These are phyloP conservation scores for Coleophoma crateriformis DNA, from an alignment of 2,329 filamentous ascomycete genomes.

Conservation along the genomic window DNA sequence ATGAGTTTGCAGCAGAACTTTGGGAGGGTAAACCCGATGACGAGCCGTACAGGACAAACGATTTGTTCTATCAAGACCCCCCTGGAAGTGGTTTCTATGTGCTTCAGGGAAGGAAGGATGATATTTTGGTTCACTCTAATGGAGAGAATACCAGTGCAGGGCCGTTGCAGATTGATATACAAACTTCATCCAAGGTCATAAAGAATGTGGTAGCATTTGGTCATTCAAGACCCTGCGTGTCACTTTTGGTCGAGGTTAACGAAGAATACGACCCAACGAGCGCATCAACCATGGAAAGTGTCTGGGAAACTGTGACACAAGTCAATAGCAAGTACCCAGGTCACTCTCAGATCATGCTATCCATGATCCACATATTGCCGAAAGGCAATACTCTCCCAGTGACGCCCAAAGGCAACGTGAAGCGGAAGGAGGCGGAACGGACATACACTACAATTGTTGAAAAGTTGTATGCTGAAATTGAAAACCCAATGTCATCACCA, in stretches of 20 bases:
- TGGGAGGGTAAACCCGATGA: constrained; percentile 19
- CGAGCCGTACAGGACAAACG: constrained; percentile 24
- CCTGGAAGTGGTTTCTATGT: constrained; percentile 23
- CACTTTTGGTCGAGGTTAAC: constrained; percentile 21
- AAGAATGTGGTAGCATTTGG: constrained; percentile 19
- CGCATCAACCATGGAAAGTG: not conserved
- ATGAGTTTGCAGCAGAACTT: constrained; percentile 26
- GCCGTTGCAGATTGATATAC: constrained; percentile 22
- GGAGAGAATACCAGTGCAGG: constrained; percentile 26
- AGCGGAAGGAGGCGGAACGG: constrained; percentile 22
- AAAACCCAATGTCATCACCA: not conserved
- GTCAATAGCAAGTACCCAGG: constrained; percentile 16
- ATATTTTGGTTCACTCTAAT: constrained; percentile 25
- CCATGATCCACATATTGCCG: constrained; percentile 22
- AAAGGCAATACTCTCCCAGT: constrained; percentile 19
- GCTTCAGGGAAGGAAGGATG: constrained; percentile 25
- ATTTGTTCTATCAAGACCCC: constrained; percentile 25
- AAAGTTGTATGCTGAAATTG: constrained; percentile 11
- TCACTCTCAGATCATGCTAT: constrained; percentile 18
- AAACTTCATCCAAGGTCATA: constrained; percentile 17
- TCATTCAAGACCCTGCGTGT: constrained; percentile 18
- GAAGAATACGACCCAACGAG: constrained; percentile 10
- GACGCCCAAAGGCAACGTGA: constrained; percentile 27
- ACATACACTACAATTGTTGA: constrained; percentile 19
- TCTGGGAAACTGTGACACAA: constrained; percentile 17